A percentile compares a stretch with the other conserved stretches of the same genome.
Evolutionary conservation across 2,329 filamentous ascomycete genomes (phyloP).

Genomic region (Colletotrichum sp.): DNA sequence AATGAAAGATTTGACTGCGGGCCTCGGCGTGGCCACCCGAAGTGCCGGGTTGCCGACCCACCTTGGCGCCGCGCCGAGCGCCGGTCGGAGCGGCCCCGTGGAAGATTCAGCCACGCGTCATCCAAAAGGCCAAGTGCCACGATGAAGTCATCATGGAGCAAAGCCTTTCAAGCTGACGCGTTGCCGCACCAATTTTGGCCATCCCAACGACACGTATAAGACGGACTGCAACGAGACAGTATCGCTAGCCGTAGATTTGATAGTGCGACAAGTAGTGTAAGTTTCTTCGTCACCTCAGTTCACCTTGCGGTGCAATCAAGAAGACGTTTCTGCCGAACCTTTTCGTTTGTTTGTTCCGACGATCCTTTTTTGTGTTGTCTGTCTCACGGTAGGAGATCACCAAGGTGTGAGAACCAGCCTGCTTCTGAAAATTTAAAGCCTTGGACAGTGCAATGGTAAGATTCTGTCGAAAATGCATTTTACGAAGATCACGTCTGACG

Average conservation of each 20-base stretch:
- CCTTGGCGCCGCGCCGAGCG: constrained; percentile 9
- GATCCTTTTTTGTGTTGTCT: neutral
- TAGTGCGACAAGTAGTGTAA: neutral
- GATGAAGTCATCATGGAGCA: constrained; percentile 16
- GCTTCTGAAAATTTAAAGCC: neutral
- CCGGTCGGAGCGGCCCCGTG: neutral
- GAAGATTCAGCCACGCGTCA: constrained; percentile 6
- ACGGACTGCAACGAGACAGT: neutral
- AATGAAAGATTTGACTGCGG: neutral
- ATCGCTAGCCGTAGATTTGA: neutral
- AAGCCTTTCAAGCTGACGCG: neutral
- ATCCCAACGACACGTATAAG: neutral
- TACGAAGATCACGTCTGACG: neutral
- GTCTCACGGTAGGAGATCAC: neutral
- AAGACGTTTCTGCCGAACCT: neutral
- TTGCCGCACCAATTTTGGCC: neutral
- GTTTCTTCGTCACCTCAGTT: neutral
- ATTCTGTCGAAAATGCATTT: neutral
- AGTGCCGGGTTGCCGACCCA: constrained; percentile 7
- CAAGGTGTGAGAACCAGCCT: neutral
- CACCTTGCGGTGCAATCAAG: neutral
- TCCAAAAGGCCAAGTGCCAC: neutral
- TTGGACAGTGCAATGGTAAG: neutral
- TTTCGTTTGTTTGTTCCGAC: neutral
- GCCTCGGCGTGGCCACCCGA: neutral